A percentile compares a stretch with the other conserved stretches of the same genome.
phyloP scores from a whole-genome alignment of 169 alveolate species.

The Cryptosporidium andersoni region DNA sequence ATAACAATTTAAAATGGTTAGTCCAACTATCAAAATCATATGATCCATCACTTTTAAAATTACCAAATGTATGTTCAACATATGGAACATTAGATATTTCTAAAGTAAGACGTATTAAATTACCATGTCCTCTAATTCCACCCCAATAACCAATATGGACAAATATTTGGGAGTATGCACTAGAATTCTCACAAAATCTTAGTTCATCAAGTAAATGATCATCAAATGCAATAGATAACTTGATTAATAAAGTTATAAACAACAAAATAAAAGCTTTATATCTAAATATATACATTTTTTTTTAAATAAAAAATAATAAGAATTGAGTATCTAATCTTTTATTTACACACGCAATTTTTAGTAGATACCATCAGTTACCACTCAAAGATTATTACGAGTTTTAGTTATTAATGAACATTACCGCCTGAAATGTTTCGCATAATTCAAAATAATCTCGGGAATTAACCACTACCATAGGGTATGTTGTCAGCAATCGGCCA shows the following conservation, averaged over 20 bases:
- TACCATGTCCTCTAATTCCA: conserved; percentile 62
- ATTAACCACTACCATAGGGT: too few species aligned
- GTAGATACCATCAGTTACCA: not conserved
- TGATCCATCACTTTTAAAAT: conserved; percentile 47
- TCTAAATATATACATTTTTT: not conserved
- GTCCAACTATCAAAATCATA: conserved; percentile 49
- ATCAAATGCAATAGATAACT: not conserved
- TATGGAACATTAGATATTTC: conserved; percentile 40
- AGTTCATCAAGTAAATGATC: conserved; percentile 11
- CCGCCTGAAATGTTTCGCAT: too few species aligned
- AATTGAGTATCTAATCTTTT: not conserved
- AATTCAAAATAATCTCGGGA: too few species aligned
- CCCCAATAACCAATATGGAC: conserved; percentile 61
- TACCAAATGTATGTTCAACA: conserved; percentile 53
- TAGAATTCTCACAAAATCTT: conserved; percentile 43
- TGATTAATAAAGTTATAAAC: not conserved
- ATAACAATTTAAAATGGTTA: conserved; percentile 9
- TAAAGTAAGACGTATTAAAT: conserved; percentile 24
- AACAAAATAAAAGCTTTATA: not conserved
- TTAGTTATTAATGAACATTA: not conserved
- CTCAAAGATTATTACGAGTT: not conserved
- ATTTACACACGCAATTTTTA: not conserved
- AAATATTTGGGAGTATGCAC: conserved; percentile 16
- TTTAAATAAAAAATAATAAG: not conserved
- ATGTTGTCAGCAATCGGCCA: conserved; percentile 76